phyloP scores from a whole-genome alignment of 164 flowering plant species.

The Chimonanthus salicifolius region DNA sequence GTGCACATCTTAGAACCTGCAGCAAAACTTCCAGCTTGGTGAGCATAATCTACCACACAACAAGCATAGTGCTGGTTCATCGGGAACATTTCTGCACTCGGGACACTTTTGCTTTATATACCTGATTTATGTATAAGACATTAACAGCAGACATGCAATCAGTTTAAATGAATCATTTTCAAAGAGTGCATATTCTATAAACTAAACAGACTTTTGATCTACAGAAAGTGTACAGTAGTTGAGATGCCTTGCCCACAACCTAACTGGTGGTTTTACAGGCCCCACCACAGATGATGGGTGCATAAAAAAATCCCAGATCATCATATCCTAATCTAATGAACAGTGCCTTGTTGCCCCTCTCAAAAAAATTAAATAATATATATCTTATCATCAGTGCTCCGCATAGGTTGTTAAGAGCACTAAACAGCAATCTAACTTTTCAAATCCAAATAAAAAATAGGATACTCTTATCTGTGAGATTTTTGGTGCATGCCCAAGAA shows the following conservation, averaged over 20 bases:
- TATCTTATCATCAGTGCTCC: no score
- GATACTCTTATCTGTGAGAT: no score
- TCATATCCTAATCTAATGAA: neutral
- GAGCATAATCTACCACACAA: conserved; percentile 88
- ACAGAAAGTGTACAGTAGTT: neutral
- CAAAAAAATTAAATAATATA: no score
- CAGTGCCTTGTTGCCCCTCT: no score
- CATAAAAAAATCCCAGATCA: neutral
- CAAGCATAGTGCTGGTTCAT: conserved; percentile 82
- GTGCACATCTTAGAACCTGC: conserved; percentile 50
- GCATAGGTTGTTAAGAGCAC: no score
- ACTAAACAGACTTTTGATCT: neutral
- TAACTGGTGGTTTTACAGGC: neutral
- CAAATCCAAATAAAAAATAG: no score
- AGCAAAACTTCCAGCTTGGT: conserved; percentile 69
- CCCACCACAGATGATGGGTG: neutral
- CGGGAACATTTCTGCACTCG: conserved; percentile 41
- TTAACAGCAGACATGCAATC: neutral
- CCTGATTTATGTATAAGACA: conserved; percentile 33
- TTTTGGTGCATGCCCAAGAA: no score
- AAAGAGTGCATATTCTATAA: neutral
- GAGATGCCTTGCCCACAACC: neutral
- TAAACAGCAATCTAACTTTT: no score
- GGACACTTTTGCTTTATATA: conserved; percentile 69
- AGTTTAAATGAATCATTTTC: neutral